phyloP scores from a whole-genome alignment of 2,329 filamentous ascomycete genomes.

The Drechslerella stenobrocha region DNA sequence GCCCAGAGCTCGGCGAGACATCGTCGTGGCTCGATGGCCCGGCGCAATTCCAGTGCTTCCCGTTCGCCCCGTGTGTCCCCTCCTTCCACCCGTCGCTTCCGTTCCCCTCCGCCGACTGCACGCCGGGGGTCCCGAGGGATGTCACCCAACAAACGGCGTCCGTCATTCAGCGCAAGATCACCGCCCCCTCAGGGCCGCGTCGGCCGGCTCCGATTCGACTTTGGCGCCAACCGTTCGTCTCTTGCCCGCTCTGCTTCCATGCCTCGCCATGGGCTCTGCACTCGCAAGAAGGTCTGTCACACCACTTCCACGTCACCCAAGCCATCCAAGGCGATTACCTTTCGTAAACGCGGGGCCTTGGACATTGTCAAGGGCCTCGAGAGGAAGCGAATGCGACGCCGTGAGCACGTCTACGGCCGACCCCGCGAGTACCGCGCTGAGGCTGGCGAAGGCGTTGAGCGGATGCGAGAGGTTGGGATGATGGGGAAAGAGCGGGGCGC shows the following conservation, averaged over 20 bases:
- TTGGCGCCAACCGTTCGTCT: conserved; percentile 67
- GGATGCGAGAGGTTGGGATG: conserved; percentile 89
- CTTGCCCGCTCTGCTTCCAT: conserved; percentile 81
- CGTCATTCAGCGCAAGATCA: conserved; percentile 64
- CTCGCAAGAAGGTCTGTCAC: conserved; percentile 54
- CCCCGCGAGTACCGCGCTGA: conserved; percentile 69
- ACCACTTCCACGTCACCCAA: conserved; percentile 51
- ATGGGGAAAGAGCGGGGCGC: conserved; percentile 65
- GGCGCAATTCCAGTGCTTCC: conserved; percentile 60
- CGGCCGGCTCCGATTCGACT: conserved; percentile 58
- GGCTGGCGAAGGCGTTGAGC: conserved; percentile 84
- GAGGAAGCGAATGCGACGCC: conserved; percentile 86
- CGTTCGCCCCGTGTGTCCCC: conserved; percentile 55
- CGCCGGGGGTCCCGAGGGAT: conserved; percentile 50
- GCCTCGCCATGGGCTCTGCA: conserved; percentile 63
- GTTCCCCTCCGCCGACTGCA: conserved; percentile 55
- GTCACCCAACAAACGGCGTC: conserved; percentile 61
- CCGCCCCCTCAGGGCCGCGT: conserved; percentile 66
- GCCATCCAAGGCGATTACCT: conserved; percentile 54
- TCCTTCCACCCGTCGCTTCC: conserved; percentile 55
- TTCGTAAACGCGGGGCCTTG: conserved; percentile 85
- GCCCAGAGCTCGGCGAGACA: conserved; percentile 57
- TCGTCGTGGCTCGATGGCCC: conserved; percentile 60
- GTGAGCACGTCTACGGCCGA: conserved; percentile 88
- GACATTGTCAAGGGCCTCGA: conserved; percentile 97